Evolutionary conservation across 495 filamentous ascomycete species (phyloP), one percentile per base, ranked within the genome.

Genomic region (Trichoderma parareesei): DNA sequence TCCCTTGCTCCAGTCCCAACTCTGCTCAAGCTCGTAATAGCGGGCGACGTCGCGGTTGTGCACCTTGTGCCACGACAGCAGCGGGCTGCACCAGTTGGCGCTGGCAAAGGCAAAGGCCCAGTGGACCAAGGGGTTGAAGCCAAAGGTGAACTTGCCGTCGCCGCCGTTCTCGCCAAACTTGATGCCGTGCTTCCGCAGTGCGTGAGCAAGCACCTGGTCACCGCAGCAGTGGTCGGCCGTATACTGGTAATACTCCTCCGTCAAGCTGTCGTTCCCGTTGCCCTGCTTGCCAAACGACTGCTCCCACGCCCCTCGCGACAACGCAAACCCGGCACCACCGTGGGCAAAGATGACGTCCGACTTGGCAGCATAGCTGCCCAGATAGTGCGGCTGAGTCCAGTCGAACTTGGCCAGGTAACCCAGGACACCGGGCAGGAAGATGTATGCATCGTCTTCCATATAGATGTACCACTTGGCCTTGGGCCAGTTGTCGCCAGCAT

Each of bases 151-250:
- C 53, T 57, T 57, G 53, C 53, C 53, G 33, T 57, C 53, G 33
- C 53, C 53, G 33, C 53, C 53, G 53, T 57, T 57, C 53, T 57
- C 53, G 53, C 53, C 53, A 57, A 57, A 57, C 8, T 57, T 57
- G 53, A 57, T 27, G 53, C 27, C 53, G 53, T 57, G 53, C 53
- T 57, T 57, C 0, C 53, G 53, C 53, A 57, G 53, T 9, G 53
- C 53, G 53, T 57, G 53, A 14, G 53, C 53, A 10, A 57, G 53
- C 27, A 57, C 53, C 27, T 57, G 53, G 27, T 57, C 53, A 9
- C 53, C 53, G 53, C 53, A 57, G 53, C 53, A 57, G 53, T 57
- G 53, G 53, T 57, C 53, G 20, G 53, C 53, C 20, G 53, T 57
- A n/a, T 57, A 57, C 53, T 57, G 53, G 14, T 57, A 57, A 6